A percentile compares a stretch with the other conserved stretches of the same genome.
Evolutionary conservation across 1,284 basidiomycete genomes (phyloP).

Genomic region (Apiotrichum laibachii): DNA sequence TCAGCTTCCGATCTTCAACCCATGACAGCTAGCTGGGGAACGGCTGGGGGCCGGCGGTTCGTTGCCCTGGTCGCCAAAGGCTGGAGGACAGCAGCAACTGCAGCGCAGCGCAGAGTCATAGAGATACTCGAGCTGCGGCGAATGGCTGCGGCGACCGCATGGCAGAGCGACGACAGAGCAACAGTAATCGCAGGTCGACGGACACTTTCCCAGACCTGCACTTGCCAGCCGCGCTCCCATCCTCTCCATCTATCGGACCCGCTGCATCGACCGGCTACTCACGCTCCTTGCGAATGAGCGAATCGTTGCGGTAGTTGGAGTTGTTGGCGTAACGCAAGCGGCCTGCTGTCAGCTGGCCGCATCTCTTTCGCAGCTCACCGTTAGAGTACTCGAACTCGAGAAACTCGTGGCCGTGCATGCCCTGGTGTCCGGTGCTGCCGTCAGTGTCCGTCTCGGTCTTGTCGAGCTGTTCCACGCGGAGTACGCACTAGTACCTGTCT

Average conservation of each 20-base stretch:
- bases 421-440: constrained; percentile 83
- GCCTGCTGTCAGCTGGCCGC: constrained; percentile 47
- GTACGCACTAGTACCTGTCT: constrained; percentile 74
- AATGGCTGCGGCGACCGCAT: no score
- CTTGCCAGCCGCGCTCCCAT: no score
- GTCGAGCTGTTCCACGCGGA: background rate
- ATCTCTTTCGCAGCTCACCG: constrained; percentile 50
- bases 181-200: no score
- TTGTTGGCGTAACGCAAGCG: constrained; percentile 97
- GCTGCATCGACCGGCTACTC: constrained; percentile 46
- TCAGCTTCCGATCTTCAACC: constrained; percentile 1
- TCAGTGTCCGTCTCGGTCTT: constrained; percentile 6
- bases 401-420: constrained; percentile 95
- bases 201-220: no score
- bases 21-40: no score
- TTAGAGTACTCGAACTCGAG: constrained; percentile 98
- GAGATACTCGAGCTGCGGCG: no score
- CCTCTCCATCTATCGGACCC: no score
- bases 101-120: no score
- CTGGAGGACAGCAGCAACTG: no score
- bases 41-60: no score
- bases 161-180: no score
- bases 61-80: no score
- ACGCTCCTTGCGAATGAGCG: constrained; percentile 98
- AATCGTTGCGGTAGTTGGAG: constrained; percentile 98